These are phyloP conservation scores for Mucor lusitanicus DNA, from an alignment of 371 early-diverging fungal genomes.

Conservation along the genomic window DNA sequence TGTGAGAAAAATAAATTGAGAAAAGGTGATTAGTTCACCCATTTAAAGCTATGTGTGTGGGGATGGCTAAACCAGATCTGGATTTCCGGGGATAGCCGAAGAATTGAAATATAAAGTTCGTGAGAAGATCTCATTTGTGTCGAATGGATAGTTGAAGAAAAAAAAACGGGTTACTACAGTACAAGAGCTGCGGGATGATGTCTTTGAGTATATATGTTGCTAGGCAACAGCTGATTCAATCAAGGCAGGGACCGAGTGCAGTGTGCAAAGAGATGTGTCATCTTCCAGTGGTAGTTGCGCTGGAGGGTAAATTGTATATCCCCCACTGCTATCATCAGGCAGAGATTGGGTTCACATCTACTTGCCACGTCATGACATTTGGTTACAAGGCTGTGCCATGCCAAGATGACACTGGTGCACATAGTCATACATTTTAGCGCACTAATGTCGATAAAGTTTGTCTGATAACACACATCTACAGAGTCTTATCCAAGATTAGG, in stretches of 20 bases:
- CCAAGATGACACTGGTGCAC: not conserved
- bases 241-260: not conserved
- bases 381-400: not conserved
- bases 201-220: not conserved
- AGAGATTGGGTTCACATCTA: not conserved
- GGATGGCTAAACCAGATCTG: not conserved
- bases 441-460: not conserved
- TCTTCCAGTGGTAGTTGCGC: not conserved
- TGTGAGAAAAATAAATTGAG: not conserved
- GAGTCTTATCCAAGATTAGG: not conserved
- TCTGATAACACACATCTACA: not conserved
- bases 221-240: not conserved
- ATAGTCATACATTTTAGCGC: not conserved
- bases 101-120: not conserved
- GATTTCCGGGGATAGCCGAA: not conserved
- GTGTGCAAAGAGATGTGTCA: not conserved
- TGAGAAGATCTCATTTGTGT: not conserved
- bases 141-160: not conserved
- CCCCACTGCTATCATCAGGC: not conserved
- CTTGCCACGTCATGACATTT: not conserved
- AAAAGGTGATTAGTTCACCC: not conserved
- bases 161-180: not conserved
- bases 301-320: not conserved
- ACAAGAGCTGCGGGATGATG: not conserved
- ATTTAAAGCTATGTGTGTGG: not conserved